Evolutionary conservation across 176 grass and related monocot species (phyloP), one percentile per base, ranked within the genome.

Genomic region (Oryza meyeriana): DNA sequence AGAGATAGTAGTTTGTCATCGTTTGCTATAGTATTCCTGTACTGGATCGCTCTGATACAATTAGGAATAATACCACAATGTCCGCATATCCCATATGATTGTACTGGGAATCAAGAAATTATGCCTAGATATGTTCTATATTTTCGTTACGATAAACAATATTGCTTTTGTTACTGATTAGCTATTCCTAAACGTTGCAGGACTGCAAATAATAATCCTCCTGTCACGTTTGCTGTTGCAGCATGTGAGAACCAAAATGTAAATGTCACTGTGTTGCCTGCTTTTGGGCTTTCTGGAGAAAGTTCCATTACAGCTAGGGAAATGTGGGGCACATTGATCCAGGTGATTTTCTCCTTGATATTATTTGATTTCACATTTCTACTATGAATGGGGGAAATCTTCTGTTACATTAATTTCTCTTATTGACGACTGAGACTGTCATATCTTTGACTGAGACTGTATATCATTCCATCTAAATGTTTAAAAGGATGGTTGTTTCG

Each of bases 181-280:
- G 22, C 2, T 44, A 87, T 81, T 81, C 35, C 40, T 71, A 73
- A 73, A 82, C 55, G 42, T 81, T 41, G 11, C 88, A 98, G 95
- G 84, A 93, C 95, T 86, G 95, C 90, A 70, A 93, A 89, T 84
- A 75, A 91, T 85, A 98, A 91, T 76, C 90, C 92, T 81, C 95
- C 92, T 76, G 95, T 98, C 68, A 98, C 95, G 76, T 98, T 98
- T 91, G 92, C 90, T 64, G 87, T 98, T 32, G 95, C 92, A 29
- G 95, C 95, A 81, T 93, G 86, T 64, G 90, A 89, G 83, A 98
- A 91, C 82, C 95, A 98, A 79, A 94, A 98, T 83, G 92, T 98
- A 52, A 92, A 86, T 70, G 92, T 98, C 38, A 93, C 95, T 4
- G 88, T 94, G 63, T 89, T 94, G 82, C 92, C 95, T 82, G 83